These are phyloP conservation scores for Pseudoneurospora amorphoporcata DNA, from an alignment of 495 filamentous ascomycete genomes.

Conservation along the genomic window DNA sequence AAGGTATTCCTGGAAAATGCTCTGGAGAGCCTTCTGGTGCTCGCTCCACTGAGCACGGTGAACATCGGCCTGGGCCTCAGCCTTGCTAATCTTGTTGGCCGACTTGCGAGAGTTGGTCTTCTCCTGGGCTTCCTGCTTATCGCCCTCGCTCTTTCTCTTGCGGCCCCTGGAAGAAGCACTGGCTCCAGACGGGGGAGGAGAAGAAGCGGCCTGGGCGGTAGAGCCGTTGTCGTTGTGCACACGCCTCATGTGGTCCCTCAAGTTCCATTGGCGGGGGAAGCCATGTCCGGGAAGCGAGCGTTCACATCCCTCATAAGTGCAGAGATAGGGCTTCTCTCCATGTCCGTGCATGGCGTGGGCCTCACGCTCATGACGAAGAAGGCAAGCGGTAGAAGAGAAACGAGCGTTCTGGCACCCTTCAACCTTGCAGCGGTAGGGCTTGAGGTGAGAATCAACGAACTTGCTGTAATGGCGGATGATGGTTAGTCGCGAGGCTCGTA, in stretches of 20 bases:
- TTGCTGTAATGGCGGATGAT: slow-evolving; percentile 49
- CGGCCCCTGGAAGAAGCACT: slow-evolving; percentile 29
- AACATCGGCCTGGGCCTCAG: slow-evolving; percentile 19
- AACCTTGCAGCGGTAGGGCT: slow-evolving; percentile 86
- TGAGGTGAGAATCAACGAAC: slow-evolving; percentile 87
- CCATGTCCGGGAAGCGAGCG: slow-evolving; percentile 68
- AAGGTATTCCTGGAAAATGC: slow-evolving; percentile 29
- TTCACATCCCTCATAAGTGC: slow-evolving; percentile 74
- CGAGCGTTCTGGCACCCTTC: slow-evolving; percentile 63
- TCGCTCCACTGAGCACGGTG: slow-evolving; percentile 37
- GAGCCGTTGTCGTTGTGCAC: slow-evolving; percentile 69
- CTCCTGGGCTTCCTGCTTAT: slow-evolving; percentile 23
- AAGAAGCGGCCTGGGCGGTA: slow-evolving; percentile 26
- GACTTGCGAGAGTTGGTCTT: slow-evolving; percentile 34
- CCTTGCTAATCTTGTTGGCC: slow-evolving; percentile 18
- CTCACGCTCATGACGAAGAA: slow-evolving; percentile 91
- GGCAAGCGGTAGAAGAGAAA: slow-evolving; percentile 88
- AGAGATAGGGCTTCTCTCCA: slow-evolving; percentile 80
- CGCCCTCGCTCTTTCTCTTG: slow-evolving; percentile 40
- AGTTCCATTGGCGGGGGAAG: slow-evolving; percentile 88
- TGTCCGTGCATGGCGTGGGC: slow-evolving; percentile 92
- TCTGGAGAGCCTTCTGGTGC: slow-evolving; percentile 36
- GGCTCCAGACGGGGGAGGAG: slow-evolving; percentile 21
- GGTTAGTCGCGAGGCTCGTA: slow-evolving; percentile 15
- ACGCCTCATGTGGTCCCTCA: slow-evolving; percentile 87